Evolutionary conservation across 2,329 filamentous ascomycete genomes (phyloP).

Genomic region (Leptographium wingfieldii): DNA sequence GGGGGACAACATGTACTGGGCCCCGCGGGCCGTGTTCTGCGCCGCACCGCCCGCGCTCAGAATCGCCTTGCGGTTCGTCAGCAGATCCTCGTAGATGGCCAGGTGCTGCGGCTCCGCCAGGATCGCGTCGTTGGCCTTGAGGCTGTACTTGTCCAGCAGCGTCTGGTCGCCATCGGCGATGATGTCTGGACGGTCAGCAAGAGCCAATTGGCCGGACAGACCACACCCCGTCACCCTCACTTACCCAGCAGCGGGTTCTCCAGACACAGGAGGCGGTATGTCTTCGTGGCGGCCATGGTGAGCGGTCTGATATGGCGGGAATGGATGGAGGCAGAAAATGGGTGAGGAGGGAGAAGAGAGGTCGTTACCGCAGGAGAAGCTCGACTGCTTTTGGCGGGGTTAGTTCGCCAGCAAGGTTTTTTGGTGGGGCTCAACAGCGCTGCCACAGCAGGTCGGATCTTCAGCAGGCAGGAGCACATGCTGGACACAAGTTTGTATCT

Average conservation of each 20-base stretch:
- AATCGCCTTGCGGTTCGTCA: slow-evolving; percentile 85
- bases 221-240: slow-evolving; percentile 15
- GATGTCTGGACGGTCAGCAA: slow-evolving; percentile 50
- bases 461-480: slow-evolving; percentile 19
- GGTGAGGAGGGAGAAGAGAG: neutral
- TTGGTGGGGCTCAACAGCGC: slow-evolving; percentile 5
- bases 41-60: slow-evolving; percentile 92
- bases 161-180: slow-evolving; percentile 73
- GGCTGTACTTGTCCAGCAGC: slow-evolving; percentile 79
- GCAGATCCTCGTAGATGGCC: slow-evolving; percentile 81
- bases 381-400: slow-evolving; percentile 6
- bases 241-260: slow-evolving; percentile 95
- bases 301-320: neutral
- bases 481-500: no score
- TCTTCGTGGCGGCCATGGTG: slow-evolving; percentile 61
- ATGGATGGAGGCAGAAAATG: neutral
- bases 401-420: slow-evolving; percentile 10
- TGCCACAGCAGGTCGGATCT: slow-evolving; percentile 16
- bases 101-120: slow-evolving; percentile 88
- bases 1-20: slow-evolving; percentile 84
- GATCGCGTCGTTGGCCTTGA: slow-evolving; percentile 96
- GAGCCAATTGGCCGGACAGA: neutral
- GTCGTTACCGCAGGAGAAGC: neutral
- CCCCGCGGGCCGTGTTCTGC: slow-evolving; percentile 93
- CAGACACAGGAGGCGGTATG: slow-evolving; percentile 81